phyloP scores from a whole-genome alignment of 345 rosid species.

The Clarkia xantiana region DNA sequence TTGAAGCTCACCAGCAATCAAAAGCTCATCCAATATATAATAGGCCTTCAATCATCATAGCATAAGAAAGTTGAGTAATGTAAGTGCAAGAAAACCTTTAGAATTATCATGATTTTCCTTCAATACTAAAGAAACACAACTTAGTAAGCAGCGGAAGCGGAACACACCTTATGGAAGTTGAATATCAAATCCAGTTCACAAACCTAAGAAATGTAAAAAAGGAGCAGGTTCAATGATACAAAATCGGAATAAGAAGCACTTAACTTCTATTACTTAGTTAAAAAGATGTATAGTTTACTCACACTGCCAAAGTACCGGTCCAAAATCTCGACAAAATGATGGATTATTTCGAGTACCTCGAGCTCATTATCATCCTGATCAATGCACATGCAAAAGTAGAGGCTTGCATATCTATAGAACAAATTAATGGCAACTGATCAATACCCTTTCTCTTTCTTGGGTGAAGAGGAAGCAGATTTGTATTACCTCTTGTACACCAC shows the following conservation, averaged over 20 bases:
- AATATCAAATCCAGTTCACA: conserved; percentile 94
- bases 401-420: conserved; percentile 76
- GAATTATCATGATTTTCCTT: too few species aligned
- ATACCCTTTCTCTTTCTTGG: neutral
- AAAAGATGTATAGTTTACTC: conserved; percentile 17
- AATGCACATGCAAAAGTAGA: conserved; percentile 95
- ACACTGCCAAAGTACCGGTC: conserved; percentile 97
- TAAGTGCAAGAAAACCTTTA: too few species aligned
- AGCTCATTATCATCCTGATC: conserved; percentile 87
- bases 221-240: neutral
- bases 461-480: neutral
- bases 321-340: conserved; percentile 85
- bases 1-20: conserved; percentile 94
- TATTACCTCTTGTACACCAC: conserved; percentile 78
- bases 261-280: neutral
- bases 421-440: neutral
- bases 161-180: conserved; percentile 79
- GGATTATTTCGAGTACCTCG: conserved; percentile 81
- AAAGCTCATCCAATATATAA: conserved; percentile 76
- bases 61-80: conserved; percentile 6
- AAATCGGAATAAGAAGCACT: neutral
- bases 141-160: neutral
- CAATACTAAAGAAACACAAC: too few species aligned
- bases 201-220: conserved; percentile 31
- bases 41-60: conserved; percentile 44